Percentiles rank a stretch among this genome's conserved stretches.
Conservation (phyloP, 805 yeast genomes). For the Metschnikowia dekortorum region DNA sequence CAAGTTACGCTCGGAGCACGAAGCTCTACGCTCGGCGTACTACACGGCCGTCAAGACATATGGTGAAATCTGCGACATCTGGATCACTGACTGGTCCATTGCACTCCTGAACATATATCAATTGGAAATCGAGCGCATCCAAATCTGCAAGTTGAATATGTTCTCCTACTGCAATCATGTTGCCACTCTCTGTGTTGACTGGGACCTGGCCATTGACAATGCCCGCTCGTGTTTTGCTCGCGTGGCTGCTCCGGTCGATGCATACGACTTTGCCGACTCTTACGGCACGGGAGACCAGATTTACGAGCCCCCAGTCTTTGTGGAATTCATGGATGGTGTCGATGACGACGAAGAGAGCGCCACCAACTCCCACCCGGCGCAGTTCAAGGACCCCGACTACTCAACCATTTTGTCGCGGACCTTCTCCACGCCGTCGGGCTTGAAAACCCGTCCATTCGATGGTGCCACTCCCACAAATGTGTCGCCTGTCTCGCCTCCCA, state of each 20-base stretch:
- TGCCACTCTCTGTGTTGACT: slow-evolving; percentile 71
- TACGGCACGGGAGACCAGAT: slow-evolving; percentile 65
- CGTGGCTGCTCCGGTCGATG: slow-evolving; percentile 59
- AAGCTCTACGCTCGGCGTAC: slow-evolving; percentile 49
- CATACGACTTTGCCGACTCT: slow-evolving; percentile 47
- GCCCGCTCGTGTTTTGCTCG: slow-evolving; percentile 65
- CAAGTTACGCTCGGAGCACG: slow-evolving; percentile 42
- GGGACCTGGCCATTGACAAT: slow-evolving; percentile 71
- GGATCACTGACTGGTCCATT: slow-evolving; percentile 69
- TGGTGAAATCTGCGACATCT: slow-evolving; percentile 54
- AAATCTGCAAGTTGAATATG: slow-evolving; percentile 61
- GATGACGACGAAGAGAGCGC: slow-evolving; percentile 21
- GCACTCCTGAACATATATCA: slow-evolving; percentile 60
- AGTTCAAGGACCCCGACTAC: slow-evolving; percentile 33
- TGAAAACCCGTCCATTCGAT: not conserved
- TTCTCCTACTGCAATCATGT: slow-evolving; percentile 77
- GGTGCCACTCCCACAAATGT: not conserved
- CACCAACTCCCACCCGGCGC: slow-evolving; percentile 21
- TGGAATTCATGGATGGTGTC: slow-evolving; percentile 48
- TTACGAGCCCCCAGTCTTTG: slow-evolving; percentile 54
- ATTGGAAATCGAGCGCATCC: slow-evolving; percentile 69
- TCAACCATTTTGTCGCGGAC: slow-evolving; percentile 18
- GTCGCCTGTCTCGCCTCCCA: not conserved
- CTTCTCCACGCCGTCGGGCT: slow-evolving; percentile 14
- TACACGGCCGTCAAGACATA: slow-evolving; percentile 49